Percentiles rank a stretch among this genome's conserved stretches.
These are phyloP conservation scores for Artomyces pyxidatus DNA, from an alignment of 768 basidiomycete genomes.

Conservation along the genomic window DNA sequence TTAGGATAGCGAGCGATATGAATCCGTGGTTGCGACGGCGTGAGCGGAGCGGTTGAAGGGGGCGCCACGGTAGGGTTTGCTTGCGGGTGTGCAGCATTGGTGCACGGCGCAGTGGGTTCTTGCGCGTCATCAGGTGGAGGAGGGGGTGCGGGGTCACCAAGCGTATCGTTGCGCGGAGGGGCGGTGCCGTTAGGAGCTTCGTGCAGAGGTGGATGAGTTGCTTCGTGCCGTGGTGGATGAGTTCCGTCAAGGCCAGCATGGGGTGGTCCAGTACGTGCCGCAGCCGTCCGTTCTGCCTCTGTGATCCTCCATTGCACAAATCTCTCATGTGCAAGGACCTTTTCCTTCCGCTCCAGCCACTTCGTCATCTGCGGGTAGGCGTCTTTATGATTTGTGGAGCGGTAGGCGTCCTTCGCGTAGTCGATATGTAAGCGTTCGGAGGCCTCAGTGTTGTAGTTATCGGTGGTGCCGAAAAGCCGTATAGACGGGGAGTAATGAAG, in stretches of 20 bases:
- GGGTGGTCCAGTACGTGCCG: no score
- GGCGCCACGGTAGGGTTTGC: no score
- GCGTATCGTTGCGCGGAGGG: neutral
- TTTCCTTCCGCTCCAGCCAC: neutral
- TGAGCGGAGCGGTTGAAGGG: neutral
- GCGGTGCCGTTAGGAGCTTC: no score
- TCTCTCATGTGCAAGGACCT: neutral
- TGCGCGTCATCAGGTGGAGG: no score
- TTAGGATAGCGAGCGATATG: neutral
- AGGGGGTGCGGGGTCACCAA: neutral
- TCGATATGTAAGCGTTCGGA: neutral
- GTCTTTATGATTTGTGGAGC: neutral
- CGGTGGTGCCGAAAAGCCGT: neutral
- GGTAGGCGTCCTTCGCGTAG: neutral
- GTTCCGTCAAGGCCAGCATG: no score
- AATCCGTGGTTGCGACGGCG: neutral
- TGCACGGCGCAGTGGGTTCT: no score
- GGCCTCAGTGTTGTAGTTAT: neutral
- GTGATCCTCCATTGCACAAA: neutral
- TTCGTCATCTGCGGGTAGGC: neutral
- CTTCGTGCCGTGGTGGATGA: no score
- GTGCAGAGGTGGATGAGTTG: no score
- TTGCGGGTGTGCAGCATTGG: no score
- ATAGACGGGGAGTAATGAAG: neutral
- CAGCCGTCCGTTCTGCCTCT: no score